Evolutionary conservation across 1,284 basidiomycete species (phyloP).

Genomic region (Neonothopanus nambi): DNA sequence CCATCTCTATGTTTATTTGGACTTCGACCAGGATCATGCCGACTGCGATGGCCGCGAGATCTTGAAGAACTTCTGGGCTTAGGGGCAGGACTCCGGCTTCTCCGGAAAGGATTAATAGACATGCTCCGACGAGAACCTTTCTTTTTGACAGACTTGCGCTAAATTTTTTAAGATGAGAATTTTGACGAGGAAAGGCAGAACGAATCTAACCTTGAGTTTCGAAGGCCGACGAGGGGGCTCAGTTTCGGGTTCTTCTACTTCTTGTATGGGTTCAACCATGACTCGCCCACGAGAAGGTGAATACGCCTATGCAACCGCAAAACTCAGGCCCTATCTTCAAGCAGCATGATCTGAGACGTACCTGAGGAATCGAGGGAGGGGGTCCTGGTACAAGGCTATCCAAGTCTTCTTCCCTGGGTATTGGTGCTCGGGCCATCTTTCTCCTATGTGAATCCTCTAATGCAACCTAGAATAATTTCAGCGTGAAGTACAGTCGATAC

Average conservation of each 20-base stretch:
- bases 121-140: slow-evolving; percentile 12
- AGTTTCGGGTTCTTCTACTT: background rate
- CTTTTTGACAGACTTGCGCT: slow-evolving; percentile 3
- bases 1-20: too few relatives aligned
- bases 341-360: too few relatives aligned
- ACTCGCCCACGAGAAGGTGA: background rate
- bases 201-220: background rate
- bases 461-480: slow-evolving; percentile 3
- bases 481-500: background rate
- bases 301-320: too few relatives aligned
- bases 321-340: too few relatives aligned
- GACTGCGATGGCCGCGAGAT: background rate
- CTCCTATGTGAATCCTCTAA: slow-evolving; percentile 10
- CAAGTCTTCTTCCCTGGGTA: slow-evolving; percentile 2
- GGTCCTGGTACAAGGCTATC: slow-evolving; percentile 15
- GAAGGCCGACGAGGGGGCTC: background rate
- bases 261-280: background rate
- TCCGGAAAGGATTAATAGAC: slow-evolving; percentile 3
- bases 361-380: background rate
- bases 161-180: background rate
- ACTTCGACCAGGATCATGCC: too few relatives aligned
- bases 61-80: background rate
- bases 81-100: background rate
- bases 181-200: background rate
- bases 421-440: background rate